These are phyloP conservation scores for Cladosporium sp. DNA, from an alignment of 2,329 filamentous ascomycete genomes.

Conservation along the genomic window DNA sequence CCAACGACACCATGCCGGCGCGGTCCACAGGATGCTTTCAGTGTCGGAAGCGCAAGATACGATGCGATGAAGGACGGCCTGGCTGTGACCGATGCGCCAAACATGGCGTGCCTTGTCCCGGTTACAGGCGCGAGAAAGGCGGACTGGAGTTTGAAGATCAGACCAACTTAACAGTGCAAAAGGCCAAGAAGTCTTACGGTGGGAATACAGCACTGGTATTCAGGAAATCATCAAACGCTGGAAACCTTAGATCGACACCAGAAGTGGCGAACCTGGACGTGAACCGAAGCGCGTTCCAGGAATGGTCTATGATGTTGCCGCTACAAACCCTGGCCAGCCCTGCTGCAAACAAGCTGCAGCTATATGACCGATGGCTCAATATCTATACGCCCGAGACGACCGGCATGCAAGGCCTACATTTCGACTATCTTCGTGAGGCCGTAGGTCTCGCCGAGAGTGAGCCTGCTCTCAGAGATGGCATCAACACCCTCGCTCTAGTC, in stretches of 20 bases:
- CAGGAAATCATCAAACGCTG: not conserved
- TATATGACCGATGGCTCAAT: constrained; percentile 15
- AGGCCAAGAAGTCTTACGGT: constrained; percentile 6
- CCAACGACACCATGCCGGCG: constrained; percentile 22
- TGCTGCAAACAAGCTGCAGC: constrained; percentile 17
- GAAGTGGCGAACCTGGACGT: not conserved
- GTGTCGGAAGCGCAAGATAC: constrained; percentile 17
- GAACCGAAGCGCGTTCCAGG: not conserved
- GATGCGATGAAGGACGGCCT: constrained; percentile 16
- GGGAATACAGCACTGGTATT: not conserved
- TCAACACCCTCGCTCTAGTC: constrained; percentile 15
- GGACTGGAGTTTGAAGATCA: constrained; percentile 17
- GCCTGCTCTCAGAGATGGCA: constrained; percentile 15
- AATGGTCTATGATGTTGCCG: not conserved
- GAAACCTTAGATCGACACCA: not conserved
- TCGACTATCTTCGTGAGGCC: constrained; percentile 5
- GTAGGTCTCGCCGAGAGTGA: constrained; percentile 1
- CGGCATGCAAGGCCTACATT: constrained; percentile 5
- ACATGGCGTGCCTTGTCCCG: constrained; percentile 16
- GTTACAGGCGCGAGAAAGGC: constrained; percentile 15
- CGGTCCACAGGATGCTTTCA: constrained; percentile 23
- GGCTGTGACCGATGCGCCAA: constrained; percentile 16
- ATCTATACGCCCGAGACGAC: constrained; percentile 12
- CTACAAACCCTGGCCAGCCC: not conserved
- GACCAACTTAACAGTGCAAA: constrained; percentile 5